A percentile compares a stretch with the other conserved stretches of the same genome.
Conservation (phyloP, 2,329 filamentous ascomycete species). For the Fusarium udum region DNA sequence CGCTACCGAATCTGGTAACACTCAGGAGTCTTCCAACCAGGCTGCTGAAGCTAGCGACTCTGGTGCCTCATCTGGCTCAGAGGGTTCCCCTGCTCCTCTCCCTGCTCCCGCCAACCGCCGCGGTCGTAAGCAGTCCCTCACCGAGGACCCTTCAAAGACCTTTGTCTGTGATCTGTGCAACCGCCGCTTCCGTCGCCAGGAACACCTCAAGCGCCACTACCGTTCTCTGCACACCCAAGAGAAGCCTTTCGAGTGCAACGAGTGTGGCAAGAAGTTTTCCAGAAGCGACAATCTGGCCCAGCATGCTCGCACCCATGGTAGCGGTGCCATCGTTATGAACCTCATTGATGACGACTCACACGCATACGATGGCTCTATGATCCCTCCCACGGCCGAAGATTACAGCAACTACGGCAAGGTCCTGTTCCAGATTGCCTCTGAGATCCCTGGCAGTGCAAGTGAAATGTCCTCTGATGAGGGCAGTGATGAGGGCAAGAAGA, state of each 20-base stretch:
- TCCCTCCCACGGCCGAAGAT: conserved; percentile 64
- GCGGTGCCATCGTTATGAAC: conserved; percentile 90
- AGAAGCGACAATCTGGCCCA: conserved; percentile 97
- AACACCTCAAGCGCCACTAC: conserved; percentile 98
- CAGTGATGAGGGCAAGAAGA: conserved; percentile 60
- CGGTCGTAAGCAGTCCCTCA: conserved; percentile 97
- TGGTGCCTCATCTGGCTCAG: conserved; percentile 55
- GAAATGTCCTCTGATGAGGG: conserved; percentile 66
- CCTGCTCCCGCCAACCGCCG: conserved; percentile 81
- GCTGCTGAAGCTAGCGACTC: conserved; percentile 52
- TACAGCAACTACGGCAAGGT: conserved; percentile 76
- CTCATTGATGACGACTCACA: conserved; percentile 75
- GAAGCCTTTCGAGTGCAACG: conserved; percentile 97
- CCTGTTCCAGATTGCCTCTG: conserved; percentile 82
- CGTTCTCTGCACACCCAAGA: conserved; percentile 97
- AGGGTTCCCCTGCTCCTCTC: conserved; percentile 53
- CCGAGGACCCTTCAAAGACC: conserved; percentile 97
- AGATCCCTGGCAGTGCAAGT: conserved; percentile 72
- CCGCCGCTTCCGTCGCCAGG: conserved; percentile 95
- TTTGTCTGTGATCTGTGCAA: conserved; percentile 97
- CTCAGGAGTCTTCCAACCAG: conserved; percentile 50
- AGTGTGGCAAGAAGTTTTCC: conserved; percentile 99
- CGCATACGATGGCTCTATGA: conserved; percentile 55
- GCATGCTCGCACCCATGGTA: conserved; percentile 92
- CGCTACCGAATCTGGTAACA: conserved; percentile 47